Evolutionary conservation across 2,329 filamentous ascomycete species (phyloP).

Genomic region (Fusarium piperis): DNA sequence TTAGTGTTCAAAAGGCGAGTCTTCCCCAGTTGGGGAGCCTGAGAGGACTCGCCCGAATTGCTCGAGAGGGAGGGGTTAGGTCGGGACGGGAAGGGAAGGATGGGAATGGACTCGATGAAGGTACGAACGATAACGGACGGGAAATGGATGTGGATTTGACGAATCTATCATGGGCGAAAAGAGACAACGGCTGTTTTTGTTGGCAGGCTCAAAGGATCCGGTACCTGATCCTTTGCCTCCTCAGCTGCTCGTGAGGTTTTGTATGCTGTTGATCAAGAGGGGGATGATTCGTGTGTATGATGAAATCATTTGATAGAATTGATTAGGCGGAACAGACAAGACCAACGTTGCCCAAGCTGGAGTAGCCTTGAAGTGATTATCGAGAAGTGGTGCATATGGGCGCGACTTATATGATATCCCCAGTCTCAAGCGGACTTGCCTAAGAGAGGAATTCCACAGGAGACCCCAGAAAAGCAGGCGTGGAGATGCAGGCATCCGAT

Average conservation of each 20-base stretch:
- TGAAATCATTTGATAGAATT: conserved; percentile 14
- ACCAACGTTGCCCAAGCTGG: not conserved
- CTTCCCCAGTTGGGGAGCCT: conserved; percentile 16
- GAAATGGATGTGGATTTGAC: conserved; percentile 39
- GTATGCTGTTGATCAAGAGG: not conserved
- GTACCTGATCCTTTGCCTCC: not conserved
- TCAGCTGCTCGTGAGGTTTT: not conserved
- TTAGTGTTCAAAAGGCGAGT: conserved; percentile 14
- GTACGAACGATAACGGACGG: conserved; percentile 41
- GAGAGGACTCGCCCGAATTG: conserved; percentile 26
- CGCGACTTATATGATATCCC: conserved; percentile 6
- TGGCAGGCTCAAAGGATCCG: conserved; percentile 9
- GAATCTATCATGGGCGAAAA: conserved; percentile 42
- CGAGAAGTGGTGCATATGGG: not conserved
- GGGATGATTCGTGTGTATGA: conserved; percentile 16
- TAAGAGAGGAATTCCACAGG: conserved; percentile 23
- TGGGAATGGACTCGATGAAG: conserved; percentile 36
- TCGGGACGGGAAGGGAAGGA: conserved; percentile 13
- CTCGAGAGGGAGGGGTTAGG: conserved; percentile 27
- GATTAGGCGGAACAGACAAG: not conserved
- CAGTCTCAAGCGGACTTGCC: conserved; percentile 16
- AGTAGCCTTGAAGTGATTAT: not conserved
- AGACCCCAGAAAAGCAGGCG: conserved; percentile 10
- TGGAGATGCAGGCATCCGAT: conserved; percentile 6
- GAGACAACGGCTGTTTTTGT: conserved; percentile 40